A percentile compares a stretch with the other conserved stretches of the same genome.
phyloP scores from a whole-genome alignment of 2,329 filamentous ascomycete species.

The Pestalotiopsis sp. region DNA sequence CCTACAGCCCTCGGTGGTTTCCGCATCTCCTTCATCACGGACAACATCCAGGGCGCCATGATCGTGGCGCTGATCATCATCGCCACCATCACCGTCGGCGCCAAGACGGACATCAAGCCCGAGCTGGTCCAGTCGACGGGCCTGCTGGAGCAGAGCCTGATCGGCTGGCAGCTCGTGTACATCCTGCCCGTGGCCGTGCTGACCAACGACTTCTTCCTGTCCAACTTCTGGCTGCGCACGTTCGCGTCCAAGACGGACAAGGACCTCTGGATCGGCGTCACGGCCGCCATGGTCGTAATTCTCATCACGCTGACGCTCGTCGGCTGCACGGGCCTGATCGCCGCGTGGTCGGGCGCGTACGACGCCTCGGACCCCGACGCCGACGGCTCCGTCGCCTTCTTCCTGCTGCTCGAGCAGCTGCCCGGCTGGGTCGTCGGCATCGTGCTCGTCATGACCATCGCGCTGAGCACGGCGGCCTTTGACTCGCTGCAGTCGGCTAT shows the following conservation, averaged over 20 bases:
- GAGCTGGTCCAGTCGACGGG: slow-evolving; percentile 70
- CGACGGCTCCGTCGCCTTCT: slow-evolving; percentile 72
- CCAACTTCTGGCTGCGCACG: slow-evolving; percentile 82
- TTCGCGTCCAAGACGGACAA: slow-evolving; percentile 80
- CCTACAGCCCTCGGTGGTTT: slow-evolving; percentile 75
- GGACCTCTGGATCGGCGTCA: slow-evolving; percentile 75
- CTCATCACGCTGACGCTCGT: slow-evolving; percentile 74
- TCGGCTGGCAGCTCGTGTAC: slow-evolving; percentile 86
- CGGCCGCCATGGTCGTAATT: slow-evolving; percentile 67
- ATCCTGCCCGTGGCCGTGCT: slow-evolving; percentile 80
- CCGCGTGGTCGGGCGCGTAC: slow-evolving; percentile 77
- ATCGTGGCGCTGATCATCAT: slow-evolving; percentile 76
- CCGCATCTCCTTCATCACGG: slow-evolving; percentile 81
- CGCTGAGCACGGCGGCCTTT: slow-evolving; percentile 76
- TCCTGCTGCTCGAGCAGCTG: slow-evolving; percentile 71
- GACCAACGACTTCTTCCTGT: slow-evolving; percentile 87
- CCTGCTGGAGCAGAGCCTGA: slow-evolving; percentile 67
- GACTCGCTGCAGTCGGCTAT: slow-evolving; percentile 82
- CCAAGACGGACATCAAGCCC: slow-evolving; percentile 72
- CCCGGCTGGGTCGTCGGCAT: slow-evolving; percentile 83
- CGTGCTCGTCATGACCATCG: slow-evolving; percentile 79
- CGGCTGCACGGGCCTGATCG: slow-evolving; percentile 73
- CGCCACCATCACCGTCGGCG: slow-evolving; percentile 77
- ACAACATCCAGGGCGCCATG: slow-evolving; percentile 81
- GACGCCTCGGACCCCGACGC: slow-evolving; percentile 58